Evolutionary conservation across 2,329 filamentous ascomycete genomes (phyloP), one percentile per base, ranked within the genome.

Genomic region (Graphium sp.): DNA sequence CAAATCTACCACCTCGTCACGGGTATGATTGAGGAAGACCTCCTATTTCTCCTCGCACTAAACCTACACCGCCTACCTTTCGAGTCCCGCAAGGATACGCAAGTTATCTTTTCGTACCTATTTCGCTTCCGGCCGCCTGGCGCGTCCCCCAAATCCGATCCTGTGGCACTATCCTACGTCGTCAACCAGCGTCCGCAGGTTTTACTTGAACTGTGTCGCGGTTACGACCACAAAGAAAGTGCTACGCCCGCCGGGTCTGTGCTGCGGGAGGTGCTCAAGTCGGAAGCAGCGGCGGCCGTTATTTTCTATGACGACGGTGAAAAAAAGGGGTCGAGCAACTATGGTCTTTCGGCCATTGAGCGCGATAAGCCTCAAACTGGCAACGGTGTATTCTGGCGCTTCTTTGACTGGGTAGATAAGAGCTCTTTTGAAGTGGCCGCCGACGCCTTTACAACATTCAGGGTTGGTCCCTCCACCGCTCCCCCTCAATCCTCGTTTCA

Each of bases 371-470:
- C 68, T 19, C 79, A 89, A 41, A 77, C 68, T 26, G 85, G 85
- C 9, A 66, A 73, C 24, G 87, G 87, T 4, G 73, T 94, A 2
- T 94, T 98, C 49, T 98, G 89, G 89, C 76, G 71, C 26, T 95
- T 95, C 55, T 95, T 98, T 46, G 73, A 79, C 35, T 98, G 87
- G 83, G 92, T 98, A 43, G 85, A 95, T 55, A 83, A 83, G 53
- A 83, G 84, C 41, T 85, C 80, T 18, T 98, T 98, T 45, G 89
- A 98, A 58, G 82, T 95, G 39, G 85, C 84, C 42, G 87, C 89
- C 18, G 89, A 98, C 59, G 87, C 89, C 2, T 98, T 98, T 50
- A 93, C 85, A 33, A 95, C 87, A 5, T 98, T 98, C 53, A 70
- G 87, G 49, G 82, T 93, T 65, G 43, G 69, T 39, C 20, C 4